These are phyloP conservation scores for Cyclanthera cordifolia DNA, from an alignment of 306 rosid species.

Conservation along the genomic window DNA sequence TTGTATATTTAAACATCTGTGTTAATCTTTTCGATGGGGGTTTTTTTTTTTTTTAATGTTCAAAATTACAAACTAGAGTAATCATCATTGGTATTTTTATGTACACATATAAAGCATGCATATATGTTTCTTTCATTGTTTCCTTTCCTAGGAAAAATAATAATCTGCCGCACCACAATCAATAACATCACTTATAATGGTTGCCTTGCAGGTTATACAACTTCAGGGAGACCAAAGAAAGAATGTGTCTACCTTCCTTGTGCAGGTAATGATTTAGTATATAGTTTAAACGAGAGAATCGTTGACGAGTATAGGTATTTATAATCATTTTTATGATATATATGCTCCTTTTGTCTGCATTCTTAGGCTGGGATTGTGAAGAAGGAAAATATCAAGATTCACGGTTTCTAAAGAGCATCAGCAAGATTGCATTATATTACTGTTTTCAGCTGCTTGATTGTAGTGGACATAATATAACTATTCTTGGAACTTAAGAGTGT, in stretches of 20 bases:
- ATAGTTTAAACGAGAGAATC: not conserved
- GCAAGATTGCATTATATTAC: not conserved
- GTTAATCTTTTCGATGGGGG: too few relatives aligned
- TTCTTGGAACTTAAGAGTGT: not conserved
- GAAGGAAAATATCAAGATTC: conserved; percentile 38
- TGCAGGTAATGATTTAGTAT: conserved; percentile 21
- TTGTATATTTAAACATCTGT: too few relatives aligned
- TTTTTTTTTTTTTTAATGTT: too few relatives aligned
- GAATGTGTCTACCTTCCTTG: conserved; percentile 39
- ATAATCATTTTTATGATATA: too few relatives aligned
- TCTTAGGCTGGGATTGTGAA: conserved; percentile 37
- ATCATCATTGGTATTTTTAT: too few relatives aligned
- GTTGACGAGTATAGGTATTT: not conserved
- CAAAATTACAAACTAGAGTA: too few relatives aligned
- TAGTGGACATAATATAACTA: not conserved
- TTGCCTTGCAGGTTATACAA: conserved; percentile 29
- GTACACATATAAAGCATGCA: not conserved
- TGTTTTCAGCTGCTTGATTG: conserved; percentile 8
- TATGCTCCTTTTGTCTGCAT: not conserved
- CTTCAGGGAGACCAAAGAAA: conserved; percentile 44
- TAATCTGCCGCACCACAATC: not conserved
- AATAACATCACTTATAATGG: not conserved
- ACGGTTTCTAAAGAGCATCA: conserved; percentile 30
- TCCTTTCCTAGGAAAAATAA: not conserved
- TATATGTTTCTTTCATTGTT: too few relatives aligned